Evolutionary conservation across 2,329 filamentous ascomycete species (phyloP).

Genomic region (Polytolypa hystricis): DNA sequence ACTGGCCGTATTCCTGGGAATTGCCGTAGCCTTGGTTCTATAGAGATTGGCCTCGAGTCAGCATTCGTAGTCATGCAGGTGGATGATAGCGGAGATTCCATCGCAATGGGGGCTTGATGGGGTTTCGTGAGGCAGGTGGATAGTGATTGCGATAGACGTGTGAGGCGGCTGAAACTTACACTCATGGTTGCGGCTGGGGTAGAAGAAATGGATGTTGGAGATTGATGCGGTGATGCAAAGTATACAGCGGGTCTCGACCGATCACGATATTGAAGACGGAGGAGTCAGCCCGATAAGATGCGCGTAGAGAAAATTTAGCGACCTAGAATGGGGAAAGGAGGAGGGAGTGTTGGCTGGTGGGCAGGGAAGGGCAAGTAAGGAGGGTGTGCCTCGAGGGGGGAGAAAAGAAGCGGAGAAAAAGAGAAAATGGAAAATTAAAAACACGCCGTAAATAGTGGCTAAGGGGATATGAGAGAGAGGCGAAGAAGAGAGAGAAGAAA

Average conservation of each 20-base stretch:
- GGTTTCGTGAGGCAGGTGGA: not conserved
- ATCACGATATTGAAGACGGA: not conserved
- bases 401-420: not conserved
- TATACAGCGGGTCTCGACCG: not conserved
- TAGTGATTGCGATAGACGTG: conserved; percentile 9
- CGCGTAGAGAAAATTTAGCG: too few relatives aligned
- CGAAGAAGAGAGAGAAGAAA: conserved; percentile 2
- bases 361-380: too few relatives aligned
- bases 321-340: not conserved
- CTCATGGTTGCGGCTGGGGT: conserved; percentile 16
- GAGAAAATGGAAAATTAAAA: not conserved
- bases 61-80: not conserved
- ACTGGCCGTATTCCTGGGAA: conserved; percentile 40
- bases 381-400: too few relatives aligned
- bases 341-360: not conserved
- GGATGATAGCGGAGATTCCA: not conserved
- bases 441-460: not conserved
- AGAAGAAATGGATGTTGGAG: conserved; percentile 1
- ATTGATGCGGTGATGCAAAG: not conserved
- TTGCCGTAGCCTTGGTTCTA: conserved; percentile 18
- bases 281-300: not conserved
- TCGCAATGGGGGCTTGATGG: not conserved
- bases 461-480: not conserved
- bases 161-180: conserved; percentile 18
- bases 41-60: conserved; percentile 7